phyloP scores from a whole-genome alignment of 2,329 filamentous ascomycete species.

The Neonectria hederae region DNA sequence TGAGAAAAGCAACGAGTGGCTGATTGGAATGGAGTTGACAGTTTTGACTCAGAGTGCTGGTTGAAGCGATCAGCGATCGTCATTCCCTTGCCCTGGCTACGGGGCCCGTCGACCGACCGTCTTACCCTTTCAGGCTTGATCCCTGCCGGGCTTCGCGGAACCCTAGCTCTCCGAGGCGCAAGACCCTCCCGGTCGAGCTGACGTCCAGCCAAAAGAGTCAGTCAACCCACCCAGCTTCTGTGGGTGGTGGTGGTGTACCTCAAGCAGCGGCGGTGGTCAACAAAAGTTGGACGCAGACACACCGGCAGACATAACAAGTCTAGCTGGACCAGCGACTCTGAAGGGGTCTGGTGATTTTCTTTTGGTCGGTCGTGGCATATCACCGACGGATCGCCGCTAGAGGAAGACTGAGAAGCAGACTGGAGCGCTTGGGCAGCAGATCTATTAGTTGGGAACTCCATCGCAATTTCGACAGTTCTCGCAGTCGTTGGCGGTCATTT shows the following conservation, averaged over 20 bases:
- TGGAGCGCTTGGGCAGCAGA: slow-evolving; percentile 10
- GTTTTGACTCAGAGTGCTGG: slow-evolving; percentile 42
- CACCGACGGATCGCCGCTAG: slow-evolving; percentile 26
- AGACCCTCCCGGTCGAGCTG: slow-evolving; percentile 31
- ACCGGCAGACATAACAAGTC: slow-evolving; percentile 20
- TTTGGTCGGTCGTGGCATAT: slow-evolving; percentile 8
- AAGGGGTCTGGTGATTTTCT: slow-evolving; percentile 24
- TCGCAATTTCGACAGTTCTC: slow-evolving; percentile 34
- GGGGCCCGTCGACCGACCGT: slow-evolving; percentile 20
- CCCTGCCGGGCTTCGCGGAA: slow-evolving; percentile 35
- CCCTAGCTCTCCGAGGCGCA: slow-evolving; percentile 30
- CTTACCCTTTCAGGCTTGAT: slow-evolving; percentile 30
- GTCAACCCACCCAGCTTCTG: slow-evolving; percentile 9
- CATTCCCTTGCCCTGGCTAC: slow-evolving; percentile 24
- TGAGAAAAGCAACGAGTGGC: slow-evolving; percentile 37
- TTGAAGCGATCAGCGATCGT: slow-evolving; percentile 40
- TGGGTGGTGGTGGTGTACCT: slow-evolving; percentile 16
- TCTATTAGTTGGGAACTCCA: slow-evolving; percentile 27
- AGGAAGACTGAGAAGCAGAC: slow-evolving; percentile 19
- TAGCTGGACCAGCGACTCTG: slow-evolving; percentile 4
- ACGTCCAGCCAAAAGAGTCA: slow-evolving; percentile 20
- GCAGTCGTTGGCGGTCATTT: slow-evolving; percentile 22
- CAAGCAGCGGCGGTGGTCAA: slow-evolving; percentile 31
- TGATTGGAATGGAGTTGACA: slow-evolving; percentile 42
- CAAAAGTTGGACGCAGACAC: slow-evolving; percentile 36